Conservation (phyloP, 2,329 filamentous ascomycete species). For the Penicillium thymicola region DNA sequence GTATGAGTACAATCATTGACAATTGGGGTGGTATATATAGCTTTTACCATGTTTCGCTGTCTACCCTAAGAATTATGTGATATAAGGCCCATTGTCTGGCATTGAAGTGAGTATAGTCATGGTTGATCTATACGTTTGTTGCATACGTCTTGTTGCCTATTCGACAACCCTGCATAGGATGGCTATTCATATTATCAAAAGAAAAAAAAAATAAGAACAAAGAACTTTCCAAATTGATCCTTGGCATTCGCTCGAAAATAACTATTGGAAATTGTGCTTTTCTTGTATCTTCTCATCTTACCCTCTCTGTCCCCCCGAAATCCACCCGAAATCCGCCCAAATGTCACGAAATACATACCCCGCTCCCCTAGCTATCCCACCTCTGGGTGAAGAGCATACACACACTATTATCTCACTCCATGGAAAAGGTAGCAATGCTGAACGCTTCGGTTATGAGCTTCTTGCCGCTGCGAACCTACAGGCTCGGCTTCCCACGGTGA, state of each 20-base stretch:
- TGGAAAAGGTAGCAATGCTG: constrained; percentile 41
- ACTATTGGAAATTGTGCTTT: neutral
- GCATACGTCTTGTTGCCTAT: neutral
- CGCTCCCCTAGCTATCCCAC: neutral
- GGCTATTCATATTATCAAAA: neutral
- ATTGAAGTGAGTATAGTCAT: neutral
- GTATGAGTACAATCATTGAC: neutral
- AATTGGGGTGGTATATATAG: neutral
- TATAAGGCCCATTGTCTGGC: neutral
- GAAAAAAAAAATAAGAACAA: neutral
- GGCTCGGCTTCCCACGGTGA: constrained; percentile 28
- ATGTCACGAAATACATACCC: constrained; percentile 7
- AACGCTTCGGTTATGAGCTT: constrained; percentile 36
- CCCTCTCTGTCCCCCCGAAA: neutral
- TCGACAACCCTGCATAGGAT: neutral
- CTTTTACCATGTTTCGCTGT: too few relatives aligned
- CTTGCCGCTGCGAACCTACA: constrained; percentile 22
- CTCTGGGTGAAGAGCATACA: constrained; percentile 5
- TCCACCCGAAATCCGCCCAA: too few relatives aligned
- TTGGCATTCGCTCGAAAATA: neutral
- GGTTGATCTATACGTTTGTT: neutral
- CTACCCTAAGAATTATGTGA: neutral
- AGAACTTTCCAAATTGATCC: neutral
- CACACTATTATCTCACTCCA: constrained; percentile 13
- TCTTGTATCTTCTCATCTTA: neutral